Conservation (phyloP, 495 filamentous ascomycete species). For the Haplographium delicatum region DNA sequence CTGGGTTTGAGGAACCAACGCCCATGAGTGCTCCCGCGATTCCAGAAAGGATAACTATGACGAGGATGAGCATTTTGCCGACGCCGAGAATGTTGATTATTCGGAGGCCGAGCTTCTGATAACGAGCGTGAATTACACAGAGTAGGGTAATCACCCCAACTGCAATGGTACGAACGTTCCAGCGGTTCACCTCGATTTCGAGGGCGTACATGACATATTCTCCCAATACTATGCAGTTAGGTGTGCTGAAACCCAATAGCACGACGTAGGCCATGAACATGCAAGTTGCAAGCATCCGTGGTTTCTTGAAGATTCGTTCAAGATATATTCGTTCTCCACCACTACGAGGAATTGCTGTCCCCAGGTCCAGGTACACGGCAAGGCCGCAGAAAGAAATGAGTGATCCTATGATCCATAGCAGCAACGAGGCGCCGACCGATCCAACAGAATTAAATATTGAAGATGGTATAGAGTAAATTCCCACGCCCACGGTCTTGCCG, state of each 20-base stretch:
- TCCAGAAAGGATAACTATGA: conserved; percentile 58
- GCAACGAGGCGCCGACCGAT: conserved; percentile 34
- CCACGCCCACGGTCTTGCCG: conserved; percentile 28
- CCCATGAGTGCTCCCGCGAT: conserved; percentile 40
- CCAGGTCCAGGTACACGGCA: conserved; percentile 51
- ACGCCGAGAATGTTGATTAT: conserved; percentile 59
- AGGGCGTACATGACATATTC: conserved; percentile 60
- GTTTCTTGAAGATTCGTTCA: conserved; percentile 57
- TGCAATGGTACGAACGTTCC: conserved; percentile 56
- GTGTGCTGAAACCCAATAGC: conserved; percentile 45
- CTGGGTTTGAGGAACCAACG: conserved; percentile 27
- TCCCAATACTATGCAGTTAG: conserved; percentile 63
- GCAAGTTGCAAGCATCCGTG: conserved; percentile 54
- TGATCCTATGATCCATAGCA: conserved; percentile 37
- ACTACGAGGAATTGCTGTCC: conserved; percentile 45
- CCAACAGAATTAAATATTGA: conserved; percentile 39
- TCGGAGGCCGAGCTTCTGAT: conserved; percentile 56
- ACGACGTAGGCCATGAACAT: conserved; percentile 57
- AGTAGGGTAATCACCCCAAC: conserved; percentile 53
- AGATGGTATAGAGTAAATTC: conserved; percentile 36
- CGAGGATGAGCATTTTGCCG: conserved; percentile 58
- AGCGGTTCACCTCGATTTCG: conserved; percentile 47
- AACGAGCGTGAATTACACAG: conserved; percentile 50
- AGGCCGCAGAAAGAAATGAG: conserved; percentile 35
- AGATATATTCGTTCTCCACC: conserved; percentile 57